Evolutionary conservation across 352 stramenopile genomes (phyloP), one percentile per base, ranked within the genome.

Genomic region (Phytophthora cactorum): DNA sequence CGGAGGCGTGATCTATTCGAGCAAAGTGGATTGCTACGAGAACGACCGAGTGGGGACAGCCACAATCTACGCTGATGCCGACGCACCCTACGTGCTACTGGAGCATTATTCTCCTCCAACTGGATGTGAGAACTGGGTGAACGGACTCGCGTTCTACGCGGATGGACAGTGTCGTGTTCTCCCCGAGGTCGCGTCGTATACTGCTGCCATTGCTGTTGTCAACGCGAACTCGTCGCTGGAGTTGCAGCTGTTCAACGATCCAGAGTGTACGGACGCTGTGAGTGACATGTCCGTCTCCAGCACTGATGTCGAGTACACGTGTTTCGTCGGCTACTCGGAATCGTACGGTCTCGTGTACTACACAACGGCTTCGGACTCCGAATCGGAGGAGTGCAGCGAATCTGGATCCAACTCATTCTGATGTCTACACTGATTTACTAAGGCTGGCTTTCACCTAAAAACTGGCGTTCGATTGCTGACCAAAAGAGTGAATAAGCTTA

Each of bases 281-380:
- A 63, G n/a, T 27, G 17, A 68, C 31, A 28, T 46, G 15, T 55
- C 52, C n/a, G 36, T 62, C 17, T 17, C 58, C 5, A 68, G 29
- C 10, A 34, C 44, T 2, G 52, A 72, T 5, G 65, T 72, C 14
- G 28, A 57, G 58, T 63, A 52, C 34, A 59, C 51, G 12, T 72
- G 65, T 10, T 61, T 63, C 14, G 59, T 59, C 2, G 65, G 65
- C 2, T 70, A 57, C 27, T 70, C 63, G 22, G 41, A 39, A n/a
- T 65, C 63, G 15, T 60, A 70, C 43, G 63, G 63, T 17, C 32
- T 70, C n/a, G 63, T 70, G 41, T 66, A 55, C 25, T 70, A 70
- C 49, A 70, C 63, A 5, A 66, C 63, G 2, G 49, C 7, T 1
- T 56, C 49, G 2, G 12, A 29, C 14, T 43, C 36, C 4, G 36